Conservation (phyloP, 2,329 filamentous ascomycete genomes). For the Penicillium griseofulvum region DNA sequence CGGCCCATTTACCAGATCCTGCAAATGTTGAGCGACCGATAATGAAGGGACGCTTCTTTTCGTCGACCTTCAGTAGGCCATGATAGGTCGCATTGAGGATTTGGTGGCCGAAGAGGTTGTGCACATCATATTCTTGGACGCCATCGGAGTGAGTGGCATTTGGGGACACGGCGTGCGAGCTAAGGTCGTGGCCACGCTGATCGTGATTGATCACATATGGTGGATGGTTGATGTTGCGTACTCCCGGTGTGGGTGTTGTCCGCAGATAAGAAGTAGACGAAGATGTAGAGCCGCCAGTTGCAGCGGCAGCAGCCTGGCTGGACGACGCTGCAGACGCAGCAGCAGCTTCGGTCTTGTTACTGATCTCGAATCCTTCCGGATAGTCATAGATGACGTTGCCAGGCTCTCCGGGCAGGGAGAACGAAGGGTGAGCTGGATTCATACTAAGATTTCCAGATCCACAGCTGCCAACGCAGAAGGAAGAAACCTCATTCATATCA, state of each 20-base stretch:
- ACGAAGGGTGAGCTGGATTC: conserved; percentile 68
- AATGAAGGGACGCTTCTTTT: conserved; percentile 74
- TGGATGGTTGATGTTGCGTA: conserved; percentile 68
- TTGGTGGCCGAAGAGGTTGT: conserved; percentile 74
- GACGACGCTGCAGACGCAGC: conserved; percentile 56
- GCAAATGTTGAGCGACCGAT: conserved; percentile 80
- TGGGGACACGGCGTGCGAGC: conserved; percentile 69
- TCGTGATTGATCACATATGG: conserved; percentile 75
- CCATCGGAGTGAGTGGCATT: conserved; percentile 76
- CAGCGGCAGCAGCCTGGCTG: conserved; percentile 49
- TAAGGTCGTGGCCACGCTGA: conserved; percentile 62
- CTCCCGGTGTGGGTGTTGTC: conserved; percentile 61
- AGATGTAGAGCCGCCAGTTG: conserved; percentile 29
- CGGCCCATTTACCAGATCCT: conserved; percentile 70
- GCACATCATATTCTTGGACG: conserved; percentile 73
- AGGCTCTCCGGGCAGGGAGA: conserved; percentile 63
- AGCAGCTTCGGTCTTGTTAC: conserved; percentile 66
- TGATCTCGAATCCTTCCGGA: conserved; percentile 67
- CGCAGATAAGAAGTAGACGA: conserved; percentile 52
- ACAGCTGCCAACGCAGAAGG: conserved; percentile 70
- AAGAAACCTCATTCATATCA: conserved; percentile 62
- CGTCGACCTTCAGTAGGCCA: conserved; percentile 62
- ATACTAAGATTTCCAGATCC: conserved; percentile 62
- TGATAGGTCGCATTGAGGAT: conserved; percentile 75
- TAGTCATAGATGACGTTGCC: conserved; percentile 60